Percentiles rank a stretch among this genome's conserved stretches.
These are phyloP conservation scores for Candida sonorensis DNA, from an alignment of 805 yeast genomes.

Conservation along the genomic window DNA sequence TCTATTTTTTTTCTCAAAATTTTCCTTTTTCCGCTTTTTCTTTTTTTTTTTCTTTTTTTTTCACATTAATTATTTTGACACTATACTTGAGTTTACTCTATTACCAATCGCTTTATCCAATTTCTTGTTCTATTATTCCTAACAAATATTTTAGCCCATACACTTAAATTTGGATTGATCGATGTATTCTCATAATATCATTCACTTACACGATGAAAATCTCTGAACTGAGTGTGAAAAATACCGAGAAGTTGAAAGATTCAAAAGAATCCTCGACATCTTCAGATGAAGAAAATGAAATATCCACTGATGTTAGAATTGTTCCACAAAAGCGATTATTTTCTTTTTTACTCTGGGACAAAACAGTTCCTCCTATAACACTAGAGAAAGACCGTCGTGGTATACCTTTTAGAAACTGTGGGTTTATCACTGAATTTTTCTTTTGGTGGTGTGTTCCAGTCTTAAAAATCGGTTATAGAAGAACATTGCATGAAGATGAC, in stretches of 20 bases:
- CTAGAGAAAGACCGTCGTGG: slow-evolving; percentile 40
- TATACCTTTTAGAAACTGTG: slow-evolving; percentile 41
- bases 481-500: slow-evolving; percentile 64
- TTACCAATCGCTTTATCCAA: too few relatives aligned
- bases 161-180: too few relatives aligned
- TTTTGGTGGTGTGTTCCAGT: slow-evolving; percentile 68
- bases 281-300: neutral
- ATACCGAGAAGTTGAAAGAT: neutral
- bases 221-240: too few relatives aligned
- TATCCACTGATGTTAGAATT: slow-evolving; percentile 4
- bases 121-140: too few relatives aligned
- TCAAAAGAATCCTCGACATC: neutral
- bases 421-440: slow-evolving; percentile 36
- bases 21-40: neutral
- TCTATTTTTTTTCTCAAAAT: too few relatives aligned
- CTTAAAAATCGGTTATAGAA: slow-evolving; percentile 59
- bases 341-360: slow-evolving; percentile 30
- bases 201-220: too few relatives aligned
- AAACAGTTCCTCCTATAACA: slow-evolving; percentile 45
- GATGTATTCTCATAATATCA: too few relatives aligned
- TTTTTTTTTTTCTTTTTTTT: neutral
- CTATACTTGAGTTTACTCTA: too few relatives aligned
- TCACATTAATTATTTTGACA: too few relatives aligned
- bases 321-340: slow-evolving; percentile 30
- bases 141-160: too few relatives aligned